A percentile compares a stretch with the other conserved stretches of the same genome.
Conservation (phyloP, 208 protist species). For the Leishmania braziliensis region DNA sequence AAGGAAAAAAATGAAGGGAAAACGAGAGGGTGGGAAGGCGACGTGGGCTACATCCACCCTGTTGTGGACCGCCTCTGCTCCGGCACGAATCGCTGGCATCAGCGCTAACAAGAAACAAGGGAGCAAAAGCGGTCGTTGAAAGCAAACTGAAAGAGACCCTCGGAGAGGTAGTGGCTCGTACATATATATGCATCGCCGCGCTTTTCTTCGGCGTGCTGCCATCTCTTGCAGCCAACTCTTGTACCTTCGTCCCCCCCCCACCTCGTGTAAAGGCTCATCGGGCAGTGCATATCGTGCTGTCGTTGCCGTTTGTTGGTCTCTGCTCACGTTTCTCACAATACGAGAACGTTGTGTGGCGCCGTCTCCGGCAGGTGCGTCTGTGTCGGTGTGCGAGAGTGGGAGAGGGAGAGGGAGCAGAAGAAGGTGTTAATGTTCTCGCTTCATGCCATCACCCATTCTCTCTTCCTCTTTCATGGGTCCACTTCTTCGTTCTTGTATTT, state of each 20-base stretch:
- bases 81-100: not conserved
- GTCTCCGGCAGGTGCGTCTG: not conserved
- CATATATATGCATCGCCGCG: not conserved
- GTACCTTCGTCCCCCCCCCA: not conserved
- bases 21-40: not conserved
- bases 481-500: not conserved
- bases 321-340: not conserved
- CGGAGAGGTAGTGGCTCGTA: not conserved
- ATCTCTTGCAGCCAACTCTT: not conserved
- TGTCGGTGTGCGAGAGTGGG: not conserved
- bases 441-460: not conserved
- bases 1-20: not conserved
- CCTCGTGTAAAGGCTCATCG: not conserved
- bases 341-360: not conserved
- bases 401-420: not conserved
- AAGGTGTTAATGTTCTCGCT: not conserved
- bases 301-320: not conserved
- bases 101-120: not conserved
- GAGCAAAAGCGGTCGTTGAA: not conserved
- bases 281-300: not conserved
- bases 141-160: not conserved
- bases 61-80: not conserved
- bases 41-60: not conserved
- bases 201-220: not conserved
- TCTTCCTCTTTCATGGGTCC: not conserved